Evolutionary conservation across 2,329 filamentous ascomycete genomes (phyloP).

Genomic region (Epichloe typhina): DNA sequence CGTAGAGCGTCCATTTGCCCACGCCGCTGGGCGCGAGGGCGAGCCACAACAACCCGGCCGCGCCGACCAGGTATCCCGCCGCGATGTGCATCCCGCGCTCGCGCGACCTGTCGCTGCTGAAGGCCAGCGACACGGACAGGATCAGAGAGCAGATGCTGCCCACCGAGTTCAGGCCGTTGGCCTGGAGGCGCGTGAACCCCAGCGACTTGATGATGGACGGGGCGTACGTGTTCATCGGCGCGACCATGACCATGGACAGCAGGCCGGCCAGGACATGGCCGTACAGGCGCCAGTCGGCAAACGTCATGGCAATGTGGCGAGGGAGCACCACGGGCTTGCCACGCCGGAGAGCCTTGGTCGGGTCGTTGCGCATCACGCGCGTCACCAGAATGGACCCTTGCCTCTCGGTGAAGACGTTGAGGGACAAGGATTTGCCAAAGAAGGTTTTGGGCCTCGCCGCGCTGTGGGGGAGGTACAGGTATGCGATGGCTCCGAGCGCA

Average conservation of each 20-base stretch:
- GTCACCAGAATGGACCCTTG: constrained; percentile 16
- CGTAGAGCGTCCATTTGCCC: constrained; percentile 15
- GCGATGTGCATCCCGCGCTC: constrained; percentile 18
- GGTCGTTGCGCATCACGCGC: constrained; percentile 16
- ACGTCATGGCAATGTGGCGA: constrained; percentile 14
- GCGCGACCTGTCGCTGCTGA: constrained; percentile 15
- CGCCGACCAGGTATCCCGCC: constrained; percentile 14
- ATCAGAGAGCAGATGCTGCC: constrained; percentile 15
- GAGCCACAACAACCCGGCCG: constrained; percentile 15
- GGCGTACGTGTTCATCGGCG: constrained; percentile 18
- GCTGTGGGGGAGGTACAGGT: constrained; percentile 16
- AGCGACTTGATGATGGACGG: constrained; percentile 18
- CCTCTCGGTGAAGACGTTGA: constrained; percentile 13
- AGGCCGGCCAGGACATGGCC: constrained; percentile 14
- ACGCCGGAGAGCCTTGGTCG: constrained; percentile 14
- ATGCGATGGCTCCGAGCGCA: constrained; percentile 12
- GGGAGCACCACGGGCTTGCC: constrained; percentile 12
- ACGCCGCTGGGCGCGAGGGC: constrained; percentile 13
- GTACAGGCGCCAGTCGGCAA: constrained; percentile 17
- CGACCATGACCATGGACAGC: constrained; percentile 19
- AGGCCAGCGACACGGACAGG: constrained; percentile 14
- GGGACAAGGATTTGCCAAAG: constrained; percentile 10
- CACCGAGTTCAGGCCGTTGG: constrained; percentile 17
- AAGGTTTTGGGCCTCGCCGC: constrained; percentile 14
- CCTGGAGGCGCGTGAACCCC: constrained; percentile 14